Evolutionary conservation across 2,329 filamentous ascomycete species (phyloP).

Genomic region (Bimuria novae-zelandiae): DNA sequence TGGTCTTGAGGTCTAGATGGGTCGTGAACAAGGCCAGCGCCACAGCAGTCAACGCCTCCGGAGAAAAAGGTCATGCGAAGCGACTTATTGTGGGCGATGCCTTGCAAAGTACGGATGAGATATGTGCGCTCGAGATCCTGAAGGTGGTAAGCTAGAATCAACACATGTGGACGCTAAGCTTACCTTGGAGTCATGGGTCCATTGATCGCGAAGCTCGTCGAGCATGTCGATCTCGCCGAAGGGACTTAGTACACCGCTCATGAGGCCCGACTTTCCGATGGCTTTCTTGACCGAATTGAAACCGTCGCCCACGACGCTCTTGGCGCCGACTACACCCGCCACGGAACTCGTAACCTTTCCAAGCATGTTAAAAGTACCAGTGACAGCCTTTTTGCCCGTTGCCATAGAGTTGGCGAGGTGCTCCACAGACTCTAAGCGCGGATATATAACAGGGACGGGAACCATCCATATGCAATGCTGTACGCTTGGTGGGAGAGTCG

Average conservation of each 20-base stretch:
- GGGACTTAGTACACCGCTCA: conserved; percentile 93
- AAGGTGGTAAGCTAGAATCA: conserved; percentile 16
- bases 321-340: conserved; percentile 92
- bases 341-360: conserved; percentile 95
- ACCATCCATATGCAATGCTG: conserved; percentile 98
- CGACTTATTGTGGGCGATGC: conserved; percentile 92
- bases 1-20: conserved; percentile 88
- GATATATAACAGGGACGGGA: conserved; percentile 88
- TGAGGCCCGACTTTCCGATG: conserved; percentile 90
- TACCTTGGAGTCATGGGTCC: conserved; percentile 95
- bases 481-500: conserved; percentile 84
- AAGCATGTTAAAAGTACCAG: conserved; percentile 92
- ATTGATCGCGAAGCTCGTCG: conserved; percentile 93
- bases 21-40: conserved; percentile 92
- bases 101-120: conserved; percentile 91
- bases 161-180: conserved; percentile 2
- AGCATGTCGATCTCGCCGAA: conserved; percentile 95
- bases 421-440: conserved; percentile 87
- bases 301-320: conserved; percentile 87
- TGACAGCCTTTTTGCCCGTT: conserved; percentile 95
- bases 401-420: conserved; percentile 88
- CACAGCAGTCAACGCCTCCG: conserved; percentile 87
- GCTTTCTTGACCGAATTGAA: conserved; percentile 96
- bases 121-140: conserved; percentile 94
- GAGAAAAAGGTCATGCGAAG: conserved; percentile 97